Conservation (phyloP, 2,329 filamentous ascomycete species). For the Diaporthe ilicicola region DNA sequence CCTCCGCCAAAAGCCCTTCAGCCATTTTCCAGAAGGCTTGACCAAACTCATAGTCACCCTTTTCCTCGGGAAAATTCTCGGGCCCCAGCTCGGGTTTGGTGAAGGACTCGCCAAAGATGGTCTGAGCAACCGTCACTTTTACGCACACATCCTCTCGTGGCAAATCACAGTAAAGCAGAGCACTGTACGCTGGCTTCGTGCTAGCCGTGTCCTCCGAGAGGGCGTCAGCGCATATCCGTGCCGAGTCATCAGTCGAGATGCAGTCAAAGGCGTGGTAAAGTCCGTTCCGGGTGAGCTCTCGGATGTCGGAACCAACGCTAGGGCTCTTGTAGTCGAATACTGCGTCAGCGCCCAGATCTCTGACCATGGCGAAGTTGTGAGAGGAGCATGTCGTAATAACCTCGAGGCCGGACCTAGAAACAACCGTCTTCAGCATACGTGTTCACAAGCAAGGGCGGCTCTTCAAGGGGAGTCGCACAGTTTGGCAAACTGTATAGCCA, state of each 20-base stretch:
- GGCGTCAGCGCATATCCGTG: slow-evolving; percentile 46
- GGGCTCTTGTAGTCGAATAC: slow-evolving; percentile 54
- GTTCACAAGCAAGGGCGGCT: background rate
- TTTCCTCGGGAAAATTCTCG: background rate
- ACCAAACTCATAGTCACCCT: slow-evolving; percentile 41
- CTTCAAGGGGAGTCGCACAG: background rate
- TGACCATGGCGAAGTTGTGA: slow-evolving; percentile 53
- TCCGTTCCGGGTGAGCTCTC: slow-evolving; percentile 46
- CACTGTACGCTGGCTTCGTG: slow-evolving; percentile 30
- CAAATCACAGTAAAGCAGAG: background rate
- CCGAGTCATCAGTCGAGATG: slow-evolving; percentile 42
- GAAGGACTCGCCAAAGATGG: background rate
- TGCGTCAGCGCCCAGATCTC: slow-evolving; percentile 51
- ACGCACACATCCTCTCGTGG: background rate
- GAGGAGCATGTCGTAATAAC: slow-evolving; percentile 53
- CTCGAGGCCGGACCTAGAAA: slow-evolving; percentile 15
- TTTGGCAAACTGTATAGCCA: no score
- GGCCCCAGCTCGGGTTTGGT: background rate
- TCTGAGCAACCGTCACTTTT: background rate
- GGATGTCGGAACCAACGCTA: slow-evolving; percentile 41
- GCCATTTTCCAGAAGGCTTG: background rate
- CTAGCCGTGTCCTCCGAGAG: slow-evolving; percentile 45
- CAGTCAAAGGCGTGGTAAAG: slow-evolving; percentile 50
- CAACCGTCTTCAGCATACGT: background rate
- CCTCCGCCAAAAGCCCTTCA: background rate